phyloP scores from a whole-genome alignment of 306 rosid species.

The Medicago ruthenica region DNA sequence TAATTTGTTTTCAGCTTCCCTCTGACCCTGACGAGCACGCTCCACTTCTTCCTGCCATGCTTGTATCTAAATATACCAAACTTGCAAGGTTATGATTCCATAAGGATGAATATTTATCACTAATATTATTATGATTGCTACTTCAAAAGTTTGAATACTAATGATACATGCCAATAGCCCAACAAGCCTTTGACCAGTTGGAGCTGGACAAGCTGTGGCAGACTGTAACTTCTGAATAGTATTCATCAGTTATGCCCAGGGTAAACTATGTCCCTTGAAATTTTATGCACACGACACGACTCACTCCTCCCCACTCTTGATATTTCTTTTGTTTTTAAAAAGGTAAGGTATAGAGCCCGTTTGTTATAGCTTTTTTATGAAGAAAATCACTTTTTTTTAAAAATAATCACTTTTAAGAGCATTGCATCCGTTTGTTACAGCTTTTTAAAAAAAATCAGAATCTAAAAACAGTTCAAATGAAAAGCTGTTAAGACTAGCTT shows the following conservation, averaged over 20 bases:
- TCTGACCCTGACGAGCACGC: slow-evolving; percentile 93
- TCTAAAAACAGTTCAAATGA: too few relatives aligned
- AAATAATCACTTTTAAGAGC: too few relatives aligned
- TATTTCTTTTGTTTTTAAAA: too few relatives aligned
- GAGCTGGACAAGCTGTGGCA: slow-evolving; percentile 19
- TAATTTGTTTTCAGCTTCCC: slow-evolving; percentile 94
- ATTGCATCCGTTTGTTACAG: too few relatives aligned
- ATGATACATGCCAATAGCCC: slow-evolving; percentile 2
- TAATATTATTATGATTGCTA: slow-evolving; percentile 11
- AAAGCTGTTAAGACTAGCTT: too few relatives aligned
- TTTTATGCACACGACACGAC: too few relatives aligned
- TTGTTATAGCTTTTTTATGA: too few relatives aligned
- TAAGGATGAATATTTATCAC: slow-evolving; percentile 36
- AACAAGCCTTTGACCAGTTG: not conserved
- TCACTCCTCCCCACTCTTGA: too few relatives aligned
- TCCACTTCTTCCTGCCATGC: slow-evolving; percentile 99
- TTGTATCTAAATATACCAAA: slow-evolving; percentile 64
- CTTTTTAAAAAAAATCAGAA: too few relatives aligned
- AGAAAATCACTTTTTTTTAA: too few relatives aligned
- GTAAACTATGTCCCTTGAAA: not conserved
- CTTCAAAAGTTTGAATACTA: slow-evolving; percentile 3
- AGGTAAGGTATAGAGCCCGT: too few relatives aligned
- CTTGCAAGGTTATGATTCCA: slow-evolving; percentile 25
- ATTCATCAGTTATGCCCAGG: not conserved
- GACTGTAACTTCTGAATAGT: not conserved